Percentiles rank a stretch among this genome's conserved stretches.
Evolutionary conservation across 1,284 basidiomycete species (phyloP).

Genomic region (Xanthoconium separans): DNA sequence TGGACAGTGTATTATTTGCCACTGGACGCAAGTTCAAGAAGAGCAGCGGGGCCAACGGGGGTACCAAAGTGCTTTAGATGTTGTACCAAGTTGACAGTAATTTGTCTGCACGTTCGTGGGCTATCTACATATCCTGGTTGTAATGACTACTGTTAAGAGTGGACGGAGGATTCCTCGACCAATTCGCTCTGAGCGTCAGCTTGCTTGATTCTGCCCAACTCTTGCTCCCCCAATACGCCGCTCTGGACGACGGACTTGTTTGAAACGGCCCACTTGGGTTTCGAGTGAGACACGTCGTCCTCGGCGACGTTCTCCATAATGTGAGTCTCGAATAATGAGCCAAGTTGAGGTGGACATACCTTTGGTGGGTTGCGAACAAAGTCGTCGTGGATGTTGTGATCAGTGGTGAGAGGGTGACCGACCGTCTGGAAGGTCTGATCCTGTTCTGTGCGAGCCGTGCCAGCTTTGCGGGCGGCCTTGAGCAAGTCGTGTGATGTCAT

Average conservation of each 20-base stretch:
- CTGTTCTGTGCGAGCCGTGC: slow-evolving; percentile 3
- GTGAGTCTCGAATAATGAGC: not conserved
- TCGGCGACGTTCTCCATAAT: slow-evolving; percentile 9
- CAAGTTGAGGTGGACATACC: slow-evolving; percentile 6
- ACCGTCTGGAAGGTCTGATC: slow-evolving; percentile 32
- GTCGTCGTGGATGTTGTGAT: slow-evolving; percentile 36
- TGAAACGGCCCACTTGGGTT: slow-evolving; percentile 7
- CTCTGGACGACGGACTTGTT: not conserved
- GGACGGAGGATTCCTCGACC: slow-evolving; percentile 12
- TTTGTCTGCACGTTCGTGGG: slow-evolving; percentile 8
- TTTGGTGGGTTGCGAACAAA: slow-evolving; percentile 33
- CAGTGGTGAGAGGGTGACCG: slow-evolving; percentile 28
- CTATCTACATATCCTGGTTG: slow-evolving; percentile 12
- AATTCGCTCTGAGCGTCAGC: slow-evolving; percentile 8
- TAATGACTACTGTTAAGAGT: slow-evolving; percentile 7
- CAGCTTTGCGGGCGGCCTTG: slow-evolving; percentile 10
- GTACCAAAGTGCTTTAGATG: slow-evolving; percentile 50
- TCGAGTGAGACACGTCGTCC: not conserved
- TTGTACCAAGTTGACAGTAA: slow-evolving; percentile 10
- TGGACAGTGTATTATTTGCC: slow-evolving; percentile 87
- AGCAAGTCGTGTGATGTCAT: slow-evolving; percentile 11
- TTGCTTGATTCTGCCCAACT: slow-evolving; percentile 13
- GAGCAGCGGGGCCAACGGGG: slow-evolving; percentile 37
- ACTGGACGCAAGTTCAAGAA: slow-evolving; percentile 70
- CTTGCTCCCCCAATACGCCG: not conserved